Evolutionary conservation across 306 rosid species (phyloP).

Genomic region (Vachellia pachyceras): DNA sequence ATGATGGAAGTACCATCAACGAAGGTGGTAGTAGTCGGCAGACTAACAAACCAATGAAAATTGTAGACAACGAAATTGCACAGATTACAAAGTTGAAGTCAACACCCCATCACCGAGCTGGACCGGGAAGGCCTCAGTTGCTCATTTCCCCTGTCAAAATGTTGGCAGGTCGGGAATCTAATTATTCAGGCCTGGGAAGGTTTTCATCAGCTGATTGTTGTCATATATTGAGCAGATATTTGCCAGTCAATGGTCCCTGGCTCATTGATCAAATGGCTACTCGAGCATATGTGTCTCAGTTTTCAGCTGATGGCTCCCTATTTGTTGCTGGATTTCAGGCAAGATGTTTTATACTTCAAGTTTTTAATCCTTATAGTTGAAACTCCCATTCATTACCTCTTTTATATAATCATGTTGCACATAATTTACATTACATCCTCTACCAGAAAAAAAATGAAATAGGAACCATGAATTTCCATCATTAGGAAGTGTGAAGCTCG

Average conservation of each 20-base stretch:
- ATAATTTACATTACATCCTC: neutral
- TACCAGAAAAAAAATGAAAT: neutral
- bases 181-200: slow-evolving; percentile 83
- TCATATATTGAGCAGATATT: slow-evolving; percentile 83
- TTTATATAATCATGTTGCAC: neutral
- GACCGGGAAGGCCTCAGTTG: slow-evolving; percentile 56
- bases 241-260: slow-evolving; percentile 93
- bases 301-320: slow-evolving; percentile 91
- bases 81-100: slow-evolving; percentile 80
- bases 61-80: slow-evolving; percentile 75
- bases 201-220: slow-evolving; percentile 92
- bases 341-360: slow-evolving; percentile 27
- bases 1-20: slow-evolving; percentile 41
- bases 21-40: slow-evolving; percentile 52
- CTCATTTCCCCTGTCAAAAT: slow-evolving; percentile 86
- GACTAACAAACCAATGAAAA: slow-evolving; percentile 38
- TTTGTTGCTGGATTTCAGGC: slow-evolving; percentile 94
- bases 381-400: slow-evolving; percentile 2
- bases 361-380: slow-evolving; percentile 9
- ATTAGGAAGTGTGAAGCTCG: neutral
- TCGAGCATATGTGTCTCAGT: slow-evolving; percentile 92
- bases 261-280: slow-evolving; percentile 71
- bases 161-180: slow-evolving; percentile 90
- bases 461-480: neutral
- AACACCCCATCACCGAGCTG: slow-evolving; percentile 62